phyloP scores from a whole-genome alignment of 2,329 filamentous ascomycete species.

The Pseudogymnoascus verrucosus region DNA sequence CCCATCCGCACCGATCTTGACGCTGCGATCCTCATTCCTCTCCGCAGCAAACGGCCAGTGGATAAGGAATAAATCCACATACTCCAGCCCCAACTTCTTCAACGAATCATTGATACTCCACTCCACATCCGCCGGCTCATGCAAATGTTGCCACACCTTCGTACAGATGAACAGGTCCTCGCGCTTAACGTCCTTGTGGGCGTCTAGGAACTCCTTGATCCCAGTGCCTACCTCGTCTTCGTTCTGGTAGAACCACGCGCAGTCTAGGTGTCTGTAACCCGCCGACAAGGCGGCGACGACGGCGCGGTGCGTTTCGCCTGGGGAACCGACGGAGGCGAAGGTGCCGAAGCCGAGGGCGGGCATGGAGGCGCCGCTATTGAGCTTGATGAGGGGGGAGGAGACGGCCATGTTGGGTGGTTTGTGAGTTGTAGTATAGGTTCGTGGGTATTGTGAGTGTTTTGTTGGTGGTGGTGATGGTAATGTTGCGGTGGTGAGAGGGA shows the following conservation, averaged over 20 bases:
- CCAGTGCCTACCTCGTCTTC: conserved; percentile 76
- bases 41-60: conserved; percentile 76
- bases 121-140: conserved; percentile 51
- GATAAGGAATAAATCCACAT: conserved; percentile 73
- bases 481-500: neutral
- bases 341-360: conserved; percentile 38
- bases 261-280: conserved; percentile 61
- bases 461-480: neutral
- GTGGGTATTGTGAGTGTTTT: neutral
- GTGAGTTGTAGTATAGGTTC: conserved; percentile 3
- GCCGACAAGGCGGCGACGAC: conserved; percentile 54
- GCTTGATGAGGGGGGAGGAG: conserved; percentile 22
- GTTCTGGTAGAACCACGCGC: conserved; percentile 70
- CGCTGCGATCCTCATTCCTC: conserved; percentile 63
- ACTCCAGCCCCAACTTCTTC: conserved; percentile 64
- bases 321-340: conserved; percentile 21
- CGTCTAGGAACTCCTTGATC: conserved; percentile 60
- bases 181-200: conserved; percentile 53
- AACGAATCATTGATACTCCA: conserved; percentile 64
- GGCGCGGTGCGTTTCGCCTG: conserved; percentile 36
- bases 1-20: conserved; percentile 40
- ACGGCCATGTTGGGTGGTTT: conserved; percentile 11
- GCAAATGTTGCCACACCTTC: conserved; percentile 78
- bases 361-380: conserved; percentile 29
- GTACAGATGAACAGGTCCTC: conserved; percentile 77